A percentile compares a stretch with the other conserved stretches of the same genome.
phyloP scores from a whole-genome alignment of 805 yeast species.

The Jamesozyma jinghongensis region DNA sequence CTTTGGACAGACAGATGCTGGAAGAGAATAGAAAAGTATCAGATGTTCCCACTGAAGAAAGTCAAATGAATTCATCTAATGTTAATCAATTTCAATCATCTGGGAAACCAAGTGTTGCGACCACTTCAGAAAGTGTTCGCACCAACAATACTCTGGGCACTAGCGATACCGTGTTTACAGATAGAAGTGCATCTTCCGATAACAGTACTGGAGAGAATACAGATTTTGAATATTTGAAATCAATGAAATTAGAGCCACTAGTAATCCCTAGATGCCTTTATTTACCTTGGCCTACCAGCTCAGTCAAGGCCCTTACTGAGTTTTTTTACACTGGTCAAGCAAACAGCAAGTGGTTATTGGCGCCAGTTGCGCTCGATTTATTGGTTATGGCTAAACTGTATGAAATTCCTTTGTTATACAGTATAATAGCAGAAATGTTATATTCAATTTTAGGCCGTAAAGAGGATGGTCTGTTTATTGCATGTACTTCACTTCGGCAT shows the following conservation, averaged over 20 bases:
- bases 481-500: constrained; percentile 19
- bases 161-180: not conserved
- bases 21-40: constrained; percentile 3
- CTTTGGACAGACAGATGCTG: constrained; percentile 19
- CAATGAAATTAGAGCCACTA: constrained; percentile 43
- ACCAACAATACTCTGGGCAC: not conserved
- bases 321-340: constrained; percentile 73
- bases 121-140: not conserved
- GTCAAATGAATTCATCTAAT: too few relatives aligned
- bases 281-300: constrained; percentile 53
- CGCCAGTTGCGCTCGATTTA: constrained; percentile 60
- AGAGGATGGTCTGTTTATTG: constrained; percentile 38
- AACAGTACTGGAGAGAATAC: too few relatives aligned
- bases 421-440: constrained; percentile 56
- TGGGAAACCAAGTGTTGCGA: too few relatives aligned
- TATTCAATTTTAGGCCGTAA: constrained; percentile 62
- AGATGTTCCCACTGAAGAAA: too few relatives aligned
- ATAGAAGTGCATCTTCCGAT: not conserved
- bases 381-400: constrained; percentile 54
- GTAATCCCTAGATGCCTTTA: constrained; percentile 60
- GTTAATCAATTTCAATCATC: too few relatives aligned
- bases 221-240: not conserved
- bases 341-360: constrained; percentile 59
- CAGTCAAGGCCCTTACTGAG: constrained; percentile 60
- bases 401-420: constrained; percentile 61